Base-by-base conservation (phyloP, 805 yeast species). In the Candida vartiovaarae region DNA sequence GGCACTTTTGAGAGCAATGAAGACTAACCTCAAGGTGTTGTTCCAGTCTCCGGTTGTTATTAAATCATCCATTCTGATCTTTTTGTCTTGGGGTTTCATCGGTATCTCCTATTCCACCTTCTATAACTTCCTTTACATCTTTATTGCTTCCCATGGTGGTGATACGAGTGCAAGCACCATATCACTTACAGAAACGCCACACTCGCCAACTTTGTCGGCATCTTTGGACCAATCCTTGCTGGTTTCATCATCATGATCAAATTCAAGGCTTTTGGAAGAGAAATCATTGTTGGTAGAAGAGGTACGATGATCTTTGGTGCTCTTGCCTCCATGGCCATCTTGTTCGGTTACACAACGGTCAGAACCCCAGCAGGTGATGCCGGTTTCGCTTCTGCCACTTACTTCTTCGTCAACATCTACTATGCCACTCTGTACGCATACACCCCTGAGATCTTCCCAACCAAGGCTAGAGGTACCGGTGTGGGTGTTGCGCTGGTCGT, bases 331-430 rank as follows among this genome's bases (percentile, higher is more conserved):
- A 81, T 81, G 64, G 75, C 77, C 3, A 68, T 80, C 38, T 57
- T 81, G 45, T 79, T 79, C 53, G 80, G 79, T 38, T 79, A 81
- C 49, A 80, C 86, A 10, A 75, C 81, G 3, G 80, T 80, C 9
- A 71, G 73, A 57, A 70, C 80, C 0, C 65, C 75, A 38, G 63
- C 32, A 10, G 74, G 70, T 59, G 78, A 76, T 56, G 78, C 81
- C 39, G 74, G 70, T 5, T 66, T 71, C 40, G 64, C 68, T 32
- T 60, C 74, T 9, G 72, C 73, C 32, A 75, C 82, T 20, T 76
- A 74, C 47, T 60, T 71, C 55, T 65, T 67, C 44, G 53, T 71
- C 45, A 66, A 70, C 58, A 65, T 77, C 44, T 75, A 75, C 55
- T 79, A 76, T 56, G 82, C 80, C 4, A 73, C 75, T 24, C 61